Evolutionary conservation across 441 rosid genomes (phyloP), one percentile per base, ranked within the genome.

Genomic region (Heliophila coronopifolia): DNA sequence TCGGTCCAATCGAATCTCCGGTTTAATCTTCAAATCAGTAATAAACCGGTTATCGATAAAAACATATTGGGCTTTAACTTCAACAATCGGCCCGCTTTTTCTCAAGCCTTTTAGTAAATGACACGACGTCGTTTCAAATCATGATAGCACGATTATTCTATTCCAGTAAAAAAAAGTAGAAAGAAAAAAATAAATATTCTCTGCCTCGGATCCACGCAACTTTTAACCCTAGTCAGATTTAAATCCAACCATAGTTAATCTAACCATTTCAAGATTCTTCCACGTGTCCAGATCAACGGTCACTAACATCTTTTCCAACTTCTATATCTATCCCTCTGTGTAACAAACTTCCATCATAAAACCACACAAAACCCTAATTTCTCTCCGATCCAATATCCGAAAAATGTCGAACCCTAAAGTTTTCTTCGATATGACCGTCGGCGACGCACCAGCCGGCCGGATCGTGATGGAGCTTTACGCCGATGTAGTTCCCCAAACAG

Each of bases 381-480:
- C 3, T 4, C 47, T 12, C 48, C 20, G 14, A 52, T 19, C 33
- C 9, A 14, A 35, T 15, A 5, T 1, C 2, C 25, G 9, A 9
- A 59, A 15, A n/a, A 43, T 57, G 64, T 0, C n/a, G 0, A 88
- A 84, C 58, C 96, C 96, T 26, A 84, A n/a, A 68, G 94, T 86
- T 2, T 86, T 72, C 79, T 86, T 90, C 46, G 92, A 86, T 47
- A 70, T 90, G 73, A 2, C 83, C 12, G 12, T 84, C 59, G 98
- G 82, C 22, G 90, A 75, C 1, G 7, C 46, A 16, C 74, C 81
- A 0, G 84, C 67, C 1, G 93, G 91, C 0, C 26, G 83, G 43
- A 74, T 91, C 53, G 85, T 84, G 61, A 86, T 90, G 86, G 94
- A 91, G 73, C 88, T 86, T 13, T 90, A 3, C 71, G 79, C 80